phyloP scores from a whole-genome alignment of 2,329 filamentous ascomycete species.

The Penicillium sp. region DNA sequence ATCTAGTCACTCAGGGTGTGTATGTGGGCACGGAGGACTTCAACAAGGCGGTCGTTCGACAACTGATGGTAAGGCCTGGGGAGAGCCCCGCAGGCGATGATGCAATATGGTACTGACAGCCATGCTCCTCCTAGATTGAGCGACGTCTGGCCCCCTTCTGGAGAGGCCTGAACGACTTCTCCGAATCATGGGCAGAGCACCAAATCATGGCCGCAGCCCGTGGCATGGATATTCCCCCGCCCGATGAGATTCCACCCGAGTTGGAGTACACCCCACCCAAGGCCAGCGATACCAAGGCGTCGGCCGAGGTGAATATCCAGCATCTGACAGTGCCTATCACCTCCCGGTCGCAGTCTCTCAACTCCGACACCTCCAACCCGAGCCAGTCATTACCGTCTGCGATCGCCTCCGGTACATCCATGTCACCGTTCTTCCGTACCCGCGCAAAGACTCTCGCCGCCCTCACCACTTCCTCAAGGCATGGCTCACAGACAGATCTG shows the following conservation, averaged over 20 bases:
- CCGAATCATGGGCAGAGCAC: slow-evolving; percentile 86
- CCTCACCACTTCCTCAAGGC: slow-evolving; percentile 73
- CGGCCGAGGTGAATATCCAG: slow-evolving; percentile 62
- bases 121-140: slow-evolving; percentile 70
- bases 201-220: slow-evolving; percentile 91
- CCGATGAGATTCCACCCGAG: slow-evolving; percentile 79
- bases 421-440: slow-evolving; percentile 69
- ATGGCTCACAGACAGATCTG: slow-evolving; percentile 70
- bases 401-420: slow-evolving; percentile 51
- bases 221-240: slow-evolving; percentile 77
- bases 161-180: slow-evolving; percentile 88
- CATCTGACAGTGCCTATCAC: slow-evolving; percentile 78
- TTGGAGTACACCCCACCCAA: slow-evolving; percentile 54
- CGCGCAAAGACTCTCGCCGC: slow-evolving; percentile 88
- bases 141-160: slow-evolving; percentile 91
- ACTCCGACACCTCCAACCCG: slow-evolving; percentile 71
- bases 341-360: slow-evolving; percentile 73
- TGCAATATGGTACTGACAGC: slow-evolving; percentile 20
- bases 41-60: slow-evolving; percentile 82
- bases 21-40: slow-evolving; percentile 94
- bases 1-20: slow-evolving; percentile 87
- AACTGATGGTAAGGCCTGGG: slow-evolving; percentile 72
- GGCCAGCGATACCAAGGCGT: slow-evolving; percentile 48
- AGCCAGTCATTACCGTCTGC: slow-evolving; percentile 64
- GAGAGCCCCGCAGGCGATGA: slow-evolving; percentile 1